phyloP scores from a whole-genome alignment of 2,329 filamentous ascomycete genomes.

The Fusarium sp. region DNA sequence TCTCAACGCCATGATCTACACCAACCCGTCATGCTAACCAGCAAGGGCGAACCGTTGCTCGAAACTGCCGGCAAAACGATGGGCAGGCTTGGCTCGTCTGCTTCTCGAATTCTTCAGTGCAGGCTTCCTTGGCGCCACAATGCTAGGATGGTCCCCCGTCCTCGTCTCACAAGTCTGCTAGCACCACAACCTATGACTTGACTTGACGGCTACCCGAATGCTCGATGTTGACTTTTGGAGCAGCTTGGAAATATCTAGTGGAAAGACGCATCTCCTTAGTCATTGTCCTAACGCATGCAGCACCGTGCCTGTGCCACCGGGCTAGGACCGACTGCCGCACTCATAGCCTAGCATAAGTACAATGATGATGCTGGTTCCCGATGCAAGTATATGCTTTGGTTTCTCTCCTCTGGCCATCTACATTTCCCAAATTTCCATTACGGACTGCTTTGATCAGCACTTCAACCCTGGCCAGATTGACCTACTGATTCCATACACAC shows the following conservation, averaged over 20 bases:
- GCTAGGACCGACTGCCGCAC: conserved; percentile 28
- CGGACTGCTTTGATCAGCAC: conserved; percentile 12
- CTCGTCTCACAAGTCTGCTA: conserved; percentile 14
- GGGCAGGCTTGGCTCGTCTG: conserved; percentile 26
- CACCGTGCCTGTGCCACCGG: conserved; percentile 36
- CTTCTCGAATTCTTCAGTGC: conserved; percentile 32
- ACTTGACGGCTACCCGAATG: conserved; percentile 11
- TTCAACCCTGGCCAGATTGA: conserved; percentile 10
- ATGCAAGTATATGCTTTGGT: conserved; percentile 35
- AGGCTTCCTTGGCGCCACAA: conserved; percentile 31
- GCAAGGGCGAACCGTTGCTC: conserved; percentile 39
- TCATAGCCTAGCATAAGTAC: conserved; percentile 22
- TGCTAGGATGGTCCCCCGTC: conserved; percentile 25
- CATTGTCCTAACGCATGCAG: conserved; percentile 34
- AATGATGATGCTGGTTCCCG: conserved; percentile 41
- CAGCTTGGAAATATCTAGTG: conserved; percentile 14
- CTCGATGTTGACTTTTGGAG: not conserved
- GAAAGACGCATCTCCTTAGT: conserved; percentile 21
- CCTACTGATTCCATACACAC: conserved; percentile 15
- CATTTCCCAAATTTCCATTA: conserved; percentile 11
- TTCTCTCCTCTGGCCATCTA: conserved; percentile 3
- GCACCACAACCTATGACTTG: conserved; percentile 23
- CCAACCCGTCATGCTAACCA: conserved; percentile 40
- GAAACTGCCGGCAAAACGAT: conserved; percentile 41
- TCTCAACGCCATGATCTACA: conserved; percentile 45